Base-by-base conservation (phyloP, 345 rosid species). In the Eucalyptus rudis region DNA sequence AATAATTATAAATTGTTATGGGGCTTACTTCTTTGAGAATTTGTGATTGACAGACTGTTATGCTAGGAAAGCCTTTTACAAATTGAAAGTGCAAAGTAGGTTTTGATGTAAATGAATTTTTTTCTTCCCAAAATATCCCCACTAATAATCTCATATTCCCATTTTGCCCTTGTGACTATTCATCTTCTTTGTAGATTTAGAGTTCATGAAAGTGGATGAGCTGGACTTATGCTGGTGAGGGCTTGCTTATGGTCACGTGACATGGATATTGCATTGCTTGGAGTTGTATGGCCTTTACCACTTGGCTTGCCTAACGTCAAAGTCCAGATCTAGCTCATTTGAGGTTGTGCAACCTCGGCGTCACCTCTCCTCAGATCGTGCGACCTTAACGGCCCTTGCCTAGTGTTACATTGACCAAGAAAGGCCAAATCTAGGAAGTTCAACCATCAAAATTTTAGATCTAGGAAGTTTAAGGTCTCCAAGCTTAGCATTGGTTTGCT, bases 11-110 rank as follows among this genome's bases (percentile, higher is more conserved):
- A 56, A 10, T 56, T 56, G 0, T 56, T 24, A 9, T 56, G 29
- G 6, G 1, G 2, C 3, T 10, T 1, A 56, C 29, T 56, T 25
- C 1, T 56, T 56, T 1, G 0, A 56, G 62, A 56, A 56, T 56
- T 24, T 24, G 29, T 56, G 13, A 56, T 9, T 56, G 58, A 19
- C 4, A 19, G 1, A 0, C 1, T 56, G 1, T 56, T 56, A 56
- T 56, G 5, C 29, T 56, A 56, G 62, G 3, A 56, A 56, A 56
- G 62, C 29, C 62, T 3, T 11, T 27, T 59, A 52, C 1, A 52
- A 52, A 52, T 52, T 52, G 58, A 52, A 52, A 52, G 25, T 27
- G n/a, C 5, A 59, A 27, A 12, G 66, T 25, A 59, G 66, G 14
- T 59, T 27, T 27, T 0, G 4, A 59, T 59, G 66, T 27, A 59